Evolutionary conservation across 23 red algal species (phyloP), one percentile per base, ranked within the genome.

Genomic region (Gracilaria gracilis): DNA sequence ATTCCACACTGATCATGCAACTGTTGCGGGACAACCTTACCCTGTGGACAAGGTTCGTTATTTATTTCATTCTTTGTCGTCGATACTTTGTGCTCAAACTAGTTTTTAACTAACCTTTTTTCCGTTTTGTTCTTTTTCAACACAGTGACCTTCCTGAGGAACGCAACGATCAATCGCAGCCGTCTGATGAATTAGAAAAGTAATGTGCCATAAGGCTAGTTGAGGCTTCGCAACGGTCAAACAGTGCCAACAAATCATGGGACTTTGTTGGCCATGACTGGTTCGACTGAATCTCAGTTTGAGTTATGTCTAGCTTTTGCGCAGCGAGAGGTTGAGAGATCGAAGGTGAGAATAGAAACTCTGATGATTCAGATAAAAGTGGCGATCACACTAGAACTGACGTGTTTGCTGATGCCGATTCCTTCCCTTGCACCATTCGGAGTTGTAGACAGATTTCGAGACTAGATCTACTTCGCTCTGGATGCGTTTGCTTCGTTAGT

Each of bases 1-100:
- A 99, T 69, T 96, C 93, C 16, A 99, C 97, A 28, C 72, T 99
- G 8, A 99, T 99, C 78, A 99, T 99, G 97, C 97, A 99, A 80
- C 93, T 99, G 28, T 81, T 99, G 75, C 94, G 97, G 57, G 97
- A 99, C 89, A 99, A 99, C 71, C 91, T 99, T 53, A 99, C 97
- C 4, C 84, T 99, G 9, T 99, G 97, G 97, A 96, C 97, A 62
- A 61, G 86, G 75, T 82, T 42, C 58, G 59, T 92, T 27, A 57
- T 57, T 39, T 58, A 47, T 32, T 77, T 12, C 9, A 51, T 46
- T 51, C 46, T 27, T 50, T 50, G 0, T n/a, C 39, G 32, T 50
- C 17, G 16, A 19, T 17, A 44, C 36, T 1, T 31, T 6, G 4
- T 64, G 64, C 64, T 0, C 15, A 69, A 7, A 6, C 31, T 19